phyloP scores from a whole-genome alignment of 2,329 filamentous ascomycete genomes.

The Fusarium sambucinum region DNA sequence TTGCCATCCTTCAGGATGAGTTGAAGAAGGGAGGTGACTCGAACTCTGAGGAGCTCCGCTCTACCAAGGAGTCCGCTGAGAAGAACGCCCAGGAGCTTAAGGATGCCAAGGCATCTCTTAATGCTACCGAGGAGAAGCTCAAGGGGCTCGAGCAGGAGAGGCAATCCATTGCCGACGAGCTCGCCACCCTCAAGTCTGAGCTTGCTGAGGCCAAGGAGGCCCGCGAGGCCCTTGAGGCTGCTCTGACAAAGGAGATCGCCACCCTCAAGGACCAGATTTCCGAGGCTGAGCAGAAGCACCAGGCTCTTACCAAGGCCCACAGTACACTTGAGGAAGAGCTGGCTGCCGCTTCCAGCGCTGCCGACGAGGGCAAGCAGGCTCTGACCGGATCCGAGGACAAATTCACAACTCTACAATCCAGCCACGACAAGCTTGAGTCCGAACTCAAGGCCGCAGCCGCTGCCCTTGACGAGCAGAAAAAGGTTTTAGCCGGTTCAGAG shows the following conservation, averaged over 20 bases:
- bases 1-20: slow-evolving; percentile 53
- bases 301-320: slow-evolving; percentile 49
- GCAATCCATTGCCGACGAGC: slow-evolving; percentile 51
- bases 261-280: slow-evolving; percentile 53
- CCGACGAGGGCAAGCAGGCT: slow-evolving; percentile 48
- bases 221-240: slow-evolving; percentile 51
- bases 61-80: slow-evolving; percentile 45
- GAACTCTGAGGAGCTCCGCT: slow-evolving; percentile 43
- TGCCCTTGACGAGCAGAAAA: slow-evolving; percentile 48
- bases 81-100: slow-evolving; percentile 43
- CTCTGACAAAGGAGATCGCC: slow-evolving; percentile 49
- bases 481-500: slow-evolving; percentile 46
- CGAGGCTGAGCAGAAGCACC: slow-evolving; percentile 51
- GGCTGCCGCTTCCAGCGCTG: slow-evolving; percentile 45
- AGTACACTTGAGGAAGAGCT: slow-evolving; percentile 51
- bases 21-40: slow-evolving; percentile 48
- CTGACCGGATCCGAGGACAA: slow-evolving; percentile 47
- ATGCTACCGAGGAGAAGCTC: slow-evolving; percentile 46
- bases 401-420: slow-evolving; percentile 44
- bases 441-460: slow-evolving; percentile 46
- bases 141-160: slow-evolving; percentile 47
- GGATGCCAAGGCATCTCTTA: slow-evolving; percentile 41
- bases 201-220: slow-evolving; percentile 53
- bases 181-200: slow-evolving; percentile 51
- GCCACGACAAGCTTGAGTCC: slow-evolving; percentile 47